These are phyloP conservation scores for rapeseed (Brassica napus) DNA, from an alignment of 345 rosid species.

Conservation along the genomic window DNA sequence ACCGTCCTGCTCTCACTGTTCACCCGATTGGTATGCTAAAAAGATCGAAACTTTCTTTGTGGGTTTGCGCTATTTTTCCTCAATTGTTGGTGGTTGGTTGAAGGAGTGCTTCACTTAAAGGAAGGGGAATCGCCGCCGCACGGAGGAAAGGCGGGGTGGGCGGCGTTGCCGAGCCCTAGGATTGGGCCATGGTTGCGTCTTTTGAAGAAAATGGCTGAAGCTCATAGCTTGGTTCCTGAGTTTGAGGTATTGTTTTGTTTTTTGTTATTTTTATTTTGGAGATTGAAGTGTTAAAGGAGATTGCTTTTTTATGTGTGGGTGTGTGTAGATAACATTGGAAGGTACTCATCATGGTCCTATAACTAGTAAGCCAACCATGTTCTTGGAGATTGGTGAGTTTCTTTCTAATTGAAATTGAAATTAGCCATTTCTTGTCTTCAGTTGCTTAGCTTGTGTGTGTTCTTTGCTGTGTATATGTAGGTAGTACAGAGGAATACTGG, in stretches of 20 bases:
- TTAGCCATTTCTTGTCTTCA: neutral
- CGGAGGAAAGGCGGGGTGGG: constrained; percentile 95
- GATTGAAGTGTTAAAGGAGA: neutral
- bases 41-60: neutral
- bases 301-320: constrained; percentile 28
- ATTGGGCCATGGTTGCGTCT: constrained; percentile 90
- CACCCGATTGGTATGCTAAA: constrained; percentile 71
- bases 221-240: constrained; percentile 81
- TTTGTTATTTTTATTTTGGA: neutral
- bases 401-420: neutral
- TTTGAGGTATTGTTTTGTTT: constrained; percentile 61
- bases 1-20: constrained; percentile 85
- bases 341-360: constrained; percentile 93
- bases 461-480: constrained; percentile 41
- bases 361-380: constrained; percentile 83
- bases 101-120: constrained; percentile 81
- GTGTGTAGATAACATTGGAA: constrained; percentile 76
- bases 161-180: constrained; percentile 77
- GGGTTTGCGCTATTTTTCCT: neutral
- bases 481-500: constrained; percentile 92
- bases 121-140: constrained; percentile 81
- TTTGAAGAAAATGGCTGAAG: constrained; percentile 63
- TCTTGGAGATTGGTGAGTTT: constrained; percentile 77
- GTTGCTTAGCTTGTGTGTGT: neutral
- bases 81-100: constrained; percentile 1